Evolutionary conservation across 352 stramenopile genomes (phyloP).

Genomic region (Phytophthora megakarya): DNA sequence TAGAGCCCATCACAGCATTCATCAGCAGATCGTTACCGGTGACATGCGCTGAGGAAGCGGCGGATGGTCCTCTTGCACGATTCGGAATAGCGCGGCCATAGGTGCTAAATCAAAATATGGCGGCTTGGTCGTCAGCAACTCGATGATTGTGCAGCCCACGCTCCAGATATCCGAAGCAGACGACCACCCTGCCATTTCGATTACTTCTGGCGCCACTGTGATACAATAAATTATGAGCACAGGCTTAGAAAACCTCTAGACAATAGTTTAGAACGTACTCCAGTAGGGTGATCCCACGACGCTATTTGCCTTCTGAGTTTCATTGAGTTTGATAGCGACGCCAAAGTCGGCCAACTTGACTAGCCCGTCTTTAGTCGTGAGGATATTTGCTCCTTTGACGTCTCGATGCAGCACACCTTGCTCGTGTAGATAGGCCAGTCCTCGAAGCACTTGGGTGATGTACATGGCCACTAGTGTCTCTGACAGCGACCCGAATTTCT

Average conservation of each 20-base stretch:
- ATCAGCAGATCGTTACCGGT: slow-evolving; percentile 42
- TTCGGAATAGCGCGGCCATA: slow-evolving; percentile 92
- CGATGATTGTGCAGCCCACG: slow-evolving; percentile 95
- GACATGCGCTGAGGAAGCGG: slow-evolving; percentile 90
- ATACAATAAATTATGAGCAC: slow-evolving; percentile 9
- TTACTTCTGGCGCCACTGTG: slow-evolving; percentile 94
- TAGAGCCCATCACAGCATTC: background rate
- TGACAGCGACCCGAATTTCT: slow-evolving; percentile 92
- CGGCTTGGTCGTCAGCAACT: slow-evolving; percentile 92
- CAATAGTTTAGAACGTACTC: slow-evolving; percentile 56
- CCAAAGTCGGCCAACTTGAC: slow-evolving; percentile 95
- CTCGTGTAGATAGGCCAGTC: slow-evolving; percentile 91
- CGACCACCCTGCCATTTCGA: slow-evolving; percentile 93
- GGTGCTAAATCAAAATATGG: slow-evolving; percentile 93
- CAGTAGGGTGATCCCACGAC: slow-evolving; percentile 95
- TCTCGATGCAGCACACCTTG: slow-evolving; percentile 93
- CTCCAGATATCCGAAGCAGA: slow-evolving; percentile 95
- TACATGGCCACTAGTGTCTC: slow-evolving; percentile 92
- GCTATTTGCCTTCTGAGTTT: slow-evolving; percentile 87
- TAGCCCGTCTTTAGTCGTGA: slow-evolving; percentile 91
- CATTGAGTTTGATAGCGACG: slow-evolving; percentile 89
- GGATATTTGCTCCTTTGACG: slow-evolving; percentile 94
- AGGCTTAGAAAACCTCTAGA: background rate
- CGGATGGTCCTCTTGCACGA: slow-evolving; percentile 93
- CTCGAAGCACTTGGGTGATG: slow-evolving; percentile 91